Conservation (phyloP, 1,284 basidiomycete genomes). For the Ustilago crameri region DNA sequence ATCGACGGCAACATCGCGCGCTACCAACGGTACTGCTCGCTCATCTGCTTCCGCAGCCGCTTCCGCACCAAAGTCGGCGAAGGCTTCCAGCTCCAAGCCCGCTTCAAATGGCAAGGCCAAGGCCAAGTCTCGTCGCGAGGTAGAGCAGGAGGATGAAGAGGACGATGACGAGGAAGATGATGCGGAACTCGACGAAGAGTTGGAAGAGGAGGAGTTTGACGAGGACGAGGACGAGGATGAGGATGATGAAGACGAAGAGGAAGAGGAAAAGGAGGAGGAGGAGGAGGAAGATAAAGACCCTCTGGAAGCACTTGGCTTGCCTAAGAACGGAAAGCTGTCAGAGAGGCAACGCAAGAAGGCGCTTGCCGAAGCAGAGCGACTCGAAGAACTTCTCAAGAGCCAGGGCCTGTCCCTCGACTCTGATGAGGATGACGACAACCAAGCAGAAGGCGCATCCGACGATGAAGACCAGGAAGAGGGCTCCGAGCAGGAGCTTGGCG, state of each 20-base stretch:
- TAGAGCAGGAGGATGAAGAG: conserved; percentile 60
- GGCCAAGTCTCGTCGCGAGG: conserved; percentile 18
- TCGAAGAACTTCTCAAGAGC: conserved; percentile 66
- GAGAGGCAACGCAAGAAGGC: conserved; percentile 65
- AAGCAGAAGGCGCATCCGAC: conserved; percentile 21
- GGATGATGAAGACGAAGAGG: conserved; percentile 40
- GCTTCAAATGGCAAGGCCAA: conserved; percentile 32
- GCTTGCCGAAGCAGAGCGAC: conserved; percentile 64
- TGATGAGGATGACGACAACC: conserved; percentile 42
- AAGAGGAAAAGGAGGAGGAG: conserved; percentile 29
- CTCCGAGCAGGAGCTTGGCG: conserved; percentile 56
- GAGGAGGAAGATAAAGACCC: conserved; percentile 46
- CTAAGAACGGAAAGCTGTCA: conserved; percentile 59
- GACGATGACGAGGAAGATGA: conserved; percentile 39
- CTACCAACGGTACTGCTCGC: conserved; percentile 48
- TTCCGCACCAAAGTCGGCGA: conserved; percentile 60
- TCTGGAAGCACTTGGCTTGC: conserved; percentile 50
- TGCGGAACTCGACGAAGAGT: conserved; percentile 27
- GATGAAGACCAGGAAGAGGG: conserved; percentile 45
- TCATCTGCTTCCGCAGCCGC: conserved; percentile 68
- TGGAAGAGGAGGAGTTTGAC: neutral
- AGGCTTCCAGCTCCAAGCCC: conserved; percentile 22
- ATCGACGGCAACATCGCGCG: conserved; percentile 16
- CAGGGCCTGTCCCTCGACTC: conserved; percentile 60
- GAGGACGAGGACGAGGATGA: conserved; percentile 69